These are phyloP conservation scores for Mycosarcoma maydis DNA, from an alignment of 1,284 basidiomycete genomes.

Conservation along the genomic window DNA sequence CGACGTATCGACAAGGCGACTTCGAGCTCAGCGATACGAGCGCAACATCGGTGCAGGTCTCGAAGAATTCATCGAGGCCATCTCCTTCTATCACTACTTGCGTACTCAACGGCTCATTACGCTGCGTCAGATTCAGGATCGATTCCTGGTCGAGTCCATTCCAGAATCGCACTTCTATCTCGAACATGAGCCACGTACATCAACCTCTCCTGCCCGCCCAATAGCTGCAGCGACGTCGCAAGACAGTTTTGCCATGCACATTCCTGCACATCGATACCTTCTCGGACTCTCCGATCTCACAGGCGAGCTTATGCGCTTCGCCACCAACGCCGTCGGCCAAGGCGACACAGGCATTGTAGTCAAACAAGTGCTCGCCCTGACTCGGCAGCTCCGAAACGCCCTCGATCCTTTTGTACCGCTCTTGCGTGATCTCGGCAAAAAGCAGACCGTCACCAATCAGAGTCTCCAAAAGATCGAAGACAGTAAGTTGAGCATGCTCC, in stretches of 20 bases:
- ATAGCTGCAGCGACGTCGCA: background rate
- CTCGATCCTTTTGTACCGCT: constrained; percentile 79
- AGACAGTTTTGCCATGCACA: background rate
- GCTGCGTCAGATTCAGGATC: constrained; percentile 75
- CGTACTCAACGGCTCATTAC: constrained; percentile 78
- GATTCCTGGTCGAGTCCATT: constrained; percentile 21
- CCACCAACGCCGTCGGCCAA: constrained; percentile 70
- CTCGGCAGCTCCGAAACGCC: constrained; percentile 68
- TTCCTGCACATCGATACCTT: constrained; percentile 81
- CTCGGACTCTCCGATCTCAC: constrained; percentile 92
- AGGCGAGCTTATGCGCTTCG: constrained; percentile 95
- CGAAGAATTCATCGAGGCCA: constrained; percentile 78
- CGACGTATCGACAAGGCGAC: constrained; percentile 1
- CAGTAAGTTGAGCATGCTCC: too few relatives aligned
- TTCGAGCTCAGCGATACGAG: constrained; percentile 51
- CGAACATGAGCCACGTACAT: background rate
- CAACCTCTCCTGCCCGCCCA: too few relatives aligned
- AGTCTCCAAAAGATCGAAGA: constrained; percentile 93
- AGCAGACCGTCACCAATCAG: constrained; percentile 84
- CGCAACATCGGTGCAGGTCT: constrained; percentile 62
- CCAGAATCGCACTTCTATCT: constrained; percentile 24
- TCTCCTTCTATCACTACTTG: constrained; percentile 88
- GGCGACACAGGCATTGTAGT: constrained; percentile 39
- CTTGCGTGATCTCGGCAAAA: constrained; percentile 80
- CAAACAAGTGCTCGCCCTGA: constrained; percentile 43